A percentile compares a stretch with the other conserved stretches of the same genome.
phyloP scores from a whole-genome alignment of 2,329 filamentous ascomycete genomes.

The Sarocladium strictum region DNA sequence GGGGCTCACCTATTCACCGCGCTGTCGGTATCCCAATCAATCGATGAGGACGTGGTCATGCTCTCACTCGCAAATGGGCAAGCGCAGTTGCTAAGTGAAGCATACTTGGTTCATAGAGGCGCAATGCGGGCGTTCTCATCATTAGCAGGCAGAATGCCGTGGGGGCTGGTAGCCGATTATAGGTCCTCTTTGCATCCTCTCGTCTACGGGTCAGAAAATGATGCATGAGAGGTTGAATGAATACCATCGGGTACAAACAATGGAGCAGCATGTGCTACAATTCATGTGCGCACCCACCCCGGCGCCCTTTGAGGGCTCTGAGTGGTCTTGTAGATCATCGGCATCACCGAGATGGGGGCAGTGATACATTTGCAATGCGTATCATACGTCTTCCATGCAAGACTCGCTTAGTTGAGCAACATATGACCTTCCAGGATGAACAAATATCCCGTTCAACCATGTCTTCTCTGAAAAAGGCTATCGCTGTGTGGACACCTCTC shows the following conservation, averaged over 20 bases:
- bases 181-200: background rate
- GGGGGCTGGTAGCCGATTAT: background rate
- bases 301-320: background rate
- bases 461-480: no score
- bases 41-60: background rate
- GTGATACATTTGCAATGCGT: background rate
- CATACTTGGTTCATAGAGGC: background rate
- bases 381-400: background rate
- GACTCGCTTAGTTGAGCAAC: background rate
- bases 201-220: no score
- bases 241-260: background rate
- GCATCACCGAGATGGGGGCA: background rate
- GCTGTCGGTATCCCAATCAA: slow-evolving; percentile 6
- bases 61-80: background rate
- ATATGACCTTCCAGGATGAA: background rate
- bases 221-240: no score
- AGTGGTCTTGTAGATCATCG: background rate
- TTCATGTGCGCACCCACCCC: background rate
- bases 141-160: background rate
- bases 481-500: no score
- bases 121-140: background rate
- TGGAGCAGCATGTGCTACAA: background rate
- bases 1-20: slow-evolving; percentile 1
- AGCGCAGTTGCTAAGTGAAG: background rate
- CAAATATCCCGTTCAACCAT: background rate